Evolutionary conservation across 1,284 basidiomycete species (phyloP), one percentile per base, ranked within the genome.

Genomic region (Fomitopsis schrenkii): DNA sequence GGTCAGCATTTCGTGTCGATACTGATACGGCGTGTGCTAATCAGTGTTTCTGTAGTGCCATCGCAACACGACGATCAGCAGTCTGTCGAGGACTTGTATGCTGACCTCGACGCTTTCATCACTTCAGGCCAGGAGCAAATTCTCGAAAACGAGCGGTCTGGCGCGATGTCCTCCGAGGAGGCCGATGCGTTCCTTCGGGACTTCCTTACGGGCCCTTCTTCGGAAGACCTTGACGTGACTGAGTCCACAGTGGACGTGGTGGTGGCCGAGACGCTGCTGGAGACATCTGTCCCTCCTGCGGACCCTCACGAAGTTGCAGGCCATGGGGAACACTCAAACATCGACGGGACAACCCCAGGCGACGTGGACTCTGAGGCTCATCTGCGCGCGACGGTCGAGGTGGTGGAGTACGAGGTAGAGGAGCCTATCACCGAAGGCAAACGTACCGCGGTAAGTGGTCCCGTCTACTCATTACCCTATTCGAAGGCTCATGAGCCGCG

Each of bases 61-160:
- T 26, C 36, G 15, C 33, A 8, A 12, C 40, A 45, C 40, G 41
- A 8, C 36, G 40, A 42, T 19, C 15, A 52, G 17, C n/a, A 12
- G 33, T 41, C 28, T 1, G 59, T 67, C 17, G 70, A 70, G 17
- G 74, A 73, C 17, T 63, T 71, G 35, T 72, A 72, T 57, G 67
- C 62, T 26, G 70, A 70, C 46, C 62, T 71, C 28, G 66, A 69
- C 57, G 63, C 69, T 10, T 48, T 58, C 40, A 57, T 45, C 10
- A 54, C 56, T 6, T 50, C 48, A 5, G 48, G 12, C 28, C 35
- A 54, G 52, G 33, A 30, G 9, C 48, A 50, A 9, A 28, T 4
- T 4, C 50, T 53, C n/a, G 30, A 14, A 9, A 10, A 36, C 2
- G 17, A 6, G 45, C n/a, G 26, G 22, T 3, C 26, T 9, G 19